Evolutionary conservation across 768 basidiomycete species (phyloP), one percentile per base, ranked within the genome.

Genomic region (Amanita polypyramis): DNA sequence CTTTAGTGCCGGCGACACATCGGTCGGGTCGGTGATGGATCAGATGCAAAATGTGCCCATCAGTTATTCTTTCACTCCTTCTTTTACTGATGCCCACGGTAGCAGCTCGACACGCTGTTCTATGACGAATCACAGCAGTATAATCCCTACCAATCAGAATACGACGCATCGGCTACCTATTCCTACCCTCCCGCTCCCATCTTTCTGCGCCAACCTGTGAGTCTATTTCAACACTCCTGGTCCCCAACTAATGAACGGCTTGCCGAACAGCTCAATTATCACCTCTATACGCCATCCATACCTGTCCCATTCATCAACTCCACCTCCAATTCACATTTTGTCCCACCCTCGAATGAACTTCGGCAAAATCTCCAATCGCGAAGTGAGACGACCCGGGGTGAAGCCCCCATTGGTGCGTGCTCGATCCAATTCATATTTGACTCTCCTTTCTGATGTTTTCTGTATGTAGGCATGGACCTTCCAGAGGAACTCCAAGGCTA

Each of bases 401-500:
- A 66, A 12, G 63, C 73, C 25, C 65, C 71, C 5, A 60, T 61
- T 19, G 69, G 70, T 64, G 46, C 14, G 27, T 3, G 25, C 29
- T 3, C 4, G 15, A 9, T 5, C 17, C n/a, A 33, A 10, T 7
- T 17, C 15, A 32, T 12, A 5, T 4, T 20, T 30, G 23, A 43
- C 27, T 8, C 12, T 23, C 10, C 23, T 44, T 2, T 32, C n/a
- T n/a, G 4, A 15, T n/a, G n/a, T n/a, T 7, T 65, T 30, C 54
- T 66, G 17, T 58, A n/a, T n/a, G 47, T 64, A 46, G 77, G 77
- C 2, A 66, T 76, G 6, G 75, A 74, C 15, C 70, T 96, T 7
- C 94, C 94, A 0, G 82, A 88, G 14, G 90, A 95, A 52, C 65
- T 97, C 1, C 87, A 92, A 58, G 87, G 88, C 2, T 99, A 97